phyloP scores from a whole-genome alignment of 1,139 yeast genomes.

The Tardiomyces digboiensis region DNA sequence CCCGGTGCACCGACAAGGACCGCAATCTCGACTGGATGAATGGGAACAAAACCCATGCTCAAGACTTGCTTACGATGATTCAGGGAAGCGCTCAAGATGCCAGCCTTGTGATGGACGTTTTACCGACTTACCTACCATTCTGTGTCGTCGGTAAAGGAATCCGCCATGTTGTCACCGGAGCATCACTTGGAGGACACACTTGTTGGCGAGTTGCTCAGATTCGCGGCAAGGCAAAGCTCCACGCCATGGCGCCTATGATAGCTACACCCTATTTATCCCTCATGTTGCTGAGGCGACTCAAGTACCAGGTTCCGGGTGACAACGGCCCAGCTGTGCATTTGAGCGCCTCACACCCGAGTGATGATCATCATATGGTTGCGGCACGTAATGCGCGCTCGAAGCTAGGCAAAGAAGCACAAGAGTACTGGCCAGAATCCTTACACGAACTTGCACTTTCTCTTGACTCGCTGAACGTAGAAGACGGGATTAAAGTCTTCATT shows the following conservation, averaged over 20 bases:
- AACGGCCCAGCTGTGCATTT: too few species aligned
- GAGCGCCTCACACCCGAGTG: too few species aligned
- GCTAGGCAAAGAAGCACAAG: too few species aligned
- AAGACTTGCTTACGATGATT: constrained; percentile 43
- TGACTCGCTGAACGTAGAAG: too few species aligned
- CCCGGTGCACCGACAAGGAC: constrained; percentile 29
- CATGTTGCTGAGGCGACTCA: constrained; percentile 1
- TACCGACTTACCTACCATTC: constrained; percentile 37
- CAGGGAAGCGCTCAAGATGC: constrained; percentile 45
- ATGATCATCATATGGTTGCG: too few species aligned
- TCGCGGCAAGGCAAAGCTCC: constrained; percentile 29
- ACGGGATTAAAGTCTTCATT: too few species aligned
- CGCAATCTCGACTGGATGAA: constrained; percentile 37
- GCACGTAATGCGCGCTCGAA: too few species aligned
- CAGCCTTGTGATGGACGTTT: constrained; percentile 36
- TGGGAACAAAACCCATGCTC: constrained; percentile 43
- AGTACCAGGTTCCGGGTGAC: too few species aligned
- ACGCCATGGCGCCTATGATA: constrained; percentile 37
- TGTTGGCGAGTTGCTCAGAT: constrained; percentile 40
- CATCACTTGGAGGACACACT: constrained; percentile 54
- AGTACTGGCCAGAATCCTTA: too few species aligned
- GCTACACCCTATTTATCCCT: constrained; percentile 32
- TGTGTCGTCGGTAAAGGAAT: constrained; percentile 21
- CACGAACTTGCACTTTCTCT: too few species aligned
- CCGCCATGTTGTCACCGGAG: constrained; percentile 39